A percentile compares a stretch with the other conserved stretches of the same genome.
Evolutionary conservation across 768 basidiomycete genomes (phyloP).

Genomic region (Termitomyces titanicus): DNA sequence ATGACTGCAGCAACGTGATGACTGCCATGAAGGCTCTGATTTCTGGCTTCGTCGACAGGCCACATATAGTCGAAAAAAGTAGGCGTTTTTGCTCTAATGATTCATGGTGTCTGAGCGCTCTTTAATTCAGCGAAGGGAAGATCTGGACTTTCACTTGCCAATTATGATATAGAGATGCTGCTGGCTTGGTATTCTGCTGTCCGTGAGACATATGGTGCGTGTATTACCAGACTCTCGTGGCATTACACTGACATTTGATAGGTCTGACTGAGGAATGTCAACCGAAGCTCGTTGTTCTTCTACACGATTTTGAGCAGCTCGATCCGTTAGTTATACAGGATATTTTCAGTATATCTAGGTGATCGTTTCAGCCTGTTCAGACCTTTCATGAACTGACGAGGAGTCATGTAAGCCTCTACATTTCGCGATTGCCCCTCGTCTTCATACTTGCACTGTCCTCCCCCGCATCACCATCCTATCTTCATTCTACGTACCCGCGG

Average conservation of each 20-base stretch:
- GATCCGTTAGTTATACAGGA: conserved; percentile 63
- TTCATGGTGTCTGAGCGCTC: background rate
- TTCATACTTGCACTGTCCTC: conserved; percentile 62
- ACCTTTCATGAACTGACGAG: background rate
- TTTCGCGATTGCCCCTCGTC: conserved; percentile 55
- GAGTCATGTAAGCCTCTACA: conserved; percentile 39
- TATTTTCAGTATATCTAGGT: conserved; percentile 72
- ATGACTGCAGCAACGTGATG: conserved; percentile 50
- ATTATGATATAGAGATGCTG: conserved; percentile 59
- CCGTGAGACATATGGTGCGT: conserved; percentile 32
- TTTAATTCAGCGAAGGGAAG: conserved; percentile 42
- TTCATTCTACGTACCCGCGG: conserved; percentile 58
- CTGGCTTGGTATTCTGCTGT: conserved; percentile 54
- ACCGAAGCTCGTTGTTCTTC: conserved; percentile 49
- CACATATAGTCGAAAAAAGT: conserved; percentile 23
- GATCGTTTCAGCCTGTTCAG: background rate
- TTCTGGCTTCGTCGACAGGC: conserved; percentile 44
- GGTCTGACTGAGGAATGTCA: conserved; percentile 8
- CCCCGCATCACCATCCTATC: conserved; percentile 50
- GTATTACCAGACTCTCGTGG: background rate
- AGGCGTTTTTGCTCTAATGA: background rate
- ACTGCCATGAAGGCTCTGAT: conserved; percentile 55
- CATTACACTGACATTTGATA: background rate
- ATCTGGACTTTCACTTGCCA: conserved; percentile 48
- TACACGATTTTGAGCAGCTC: conserved; percentile 77